Base-by-base conservation (phyloP, 148 eudicot genomes). In the Cornus kousa region DNA sequence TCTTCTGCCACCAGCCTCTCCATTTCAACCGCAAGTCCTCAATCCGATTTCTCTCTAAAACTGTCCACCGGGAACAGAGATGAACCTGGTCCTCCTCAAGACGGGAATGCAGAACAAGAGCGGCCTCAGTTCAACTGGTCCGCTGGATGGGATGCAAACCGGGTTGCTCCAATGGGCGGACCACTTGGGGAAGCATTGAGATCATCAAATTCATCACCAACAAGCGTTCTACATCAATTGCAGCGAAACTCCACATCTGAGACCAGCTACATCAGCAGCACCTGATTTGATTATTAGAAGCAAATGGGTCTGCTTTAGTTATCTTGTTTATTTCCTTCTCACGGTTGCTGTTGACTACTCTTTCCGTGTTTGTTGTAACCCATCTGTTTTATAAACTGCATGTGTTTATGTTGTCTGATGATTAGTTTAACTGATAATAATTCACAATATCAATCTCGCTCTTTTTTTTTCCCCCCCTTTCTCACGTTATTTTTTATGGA, bases 171-270 rank as follows among this genome's bases (percentile, higher is more conserved):
- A 22, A 86, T 93, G 93, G 95, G 95, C 2, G 97, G 97, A 19
- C 95, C 95, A 0, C 86, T 91, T 11, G 97, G 92, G 9, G 97
- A 93, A 83, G 97, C 90, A 11, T 73, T 93, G 82, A 87, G 95
- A 72, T 93, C 95, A 0, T 93, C 95, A 0, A 83, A 80, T 67
- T 88, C 95, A 9, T 93, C 95, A 2, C 97, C 97, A 0, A 93
- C 91, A 0, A 93, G 92, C 74, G 95, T 90, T 78, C 80, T 93
- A 19, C 89, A 90, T 77, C 88, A 86, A 69, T 32, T 89, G 81
- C 83, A 70, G 16, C 77, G 89, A 9, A 60, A 82, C 55, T 81
- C 91, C 5, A 80, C 76, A 3, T 81, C 90, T 1, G 88, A 89
- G 75, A 83, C 87, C 74, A 93, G 87, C 82, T 93, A 71, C 81